Evolutionary conservation across 139 green algal genomes (phyloP), one percentile per base, ranked within the genome.

Genomic region (Chlamydomonas asymmetrica): DNA sequence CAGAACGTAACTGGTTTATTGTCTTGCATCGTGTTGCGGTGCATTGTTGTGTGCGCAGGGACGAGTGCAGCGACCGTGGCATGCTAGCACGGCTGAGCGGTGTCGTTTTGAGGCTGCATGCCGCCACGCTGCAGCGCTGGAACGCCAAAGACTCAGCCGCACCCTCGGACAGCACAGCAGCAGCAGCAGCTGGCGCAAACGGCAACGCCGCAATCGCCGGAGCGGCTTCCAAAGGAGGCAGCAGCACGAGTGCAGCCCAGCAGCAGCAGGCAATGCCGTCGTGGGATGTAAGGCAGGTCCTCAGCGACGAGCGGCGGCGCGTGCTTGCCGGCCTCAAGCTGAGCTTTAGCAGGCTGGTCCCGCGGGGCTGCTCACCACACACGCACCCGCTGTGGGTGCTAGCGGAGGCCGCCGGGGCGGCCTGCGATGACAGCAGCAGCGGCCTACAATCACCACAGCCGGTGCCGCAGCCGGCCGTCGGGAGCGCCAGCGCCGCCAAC

Each of bases 311-410:
- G 76, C 71, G 72, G 3, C 54, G 60, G 35, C 75, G 75, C 67
- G 69, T 91, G 31, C 69, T 91, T 31, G 39, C 60, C 1, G 86
- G 84, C 39, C 80, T 87, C 22, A 40, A 65, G 52, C 57, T 94
- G 32, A 83, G 84, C 25, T 93, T 94, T 76, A 92, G 77, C 63
- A 66, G 87, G 5, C 75, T 93, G 27, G 88, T 93, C 38, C 87
- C 86, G 25, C 59, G 89, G 23, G 87, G 81, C 31, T 48, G 48
- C 6, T 70, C 85, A 49, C 80, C 84, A 1, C 39, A 70, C 1
- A 20, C 34, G n/a, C 83, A 94, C 78, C 78, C 82, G 27, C 75
- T 94, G 71, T 92, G 87, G 87, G 48, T 63, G 59, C 68, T 90
- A 56, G 90, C 90, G 6, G 81, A 91, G 81, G 52, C 75, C 27